phyloP scores from a whole-genome alignment of 139 green algal genomes.

The Diplosphaera chodatii region DNA sequence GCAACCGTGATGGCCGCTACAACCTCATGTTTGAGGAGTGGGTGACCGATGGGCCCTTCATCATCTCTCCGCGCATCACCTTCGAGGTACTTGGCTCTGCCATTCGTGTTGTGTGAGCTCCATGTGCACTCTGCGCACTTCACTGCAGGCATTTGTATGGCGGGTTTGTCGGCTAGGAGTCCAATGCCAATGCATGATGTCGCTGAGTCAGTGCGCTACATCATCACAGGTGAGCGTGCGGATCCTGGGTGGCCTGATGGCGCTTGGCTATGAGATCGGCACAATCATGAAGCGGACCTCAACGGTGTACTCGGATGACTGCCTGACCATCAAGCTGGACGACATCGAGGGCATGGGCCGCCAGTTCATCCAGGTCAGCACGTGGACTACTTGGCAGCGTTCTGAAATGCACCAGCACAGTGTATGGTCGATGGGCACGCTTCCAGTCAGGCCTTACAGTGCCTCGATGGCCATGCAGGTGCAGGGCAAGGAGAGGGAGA shows the following conservation, averaged over 20 bases:
- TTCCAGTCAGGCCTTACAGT: too few relatives aligned
- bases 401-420: too few relatives aligned
- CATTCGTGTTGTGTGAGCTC: too few relatives aligned
- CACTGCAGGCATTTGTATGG: too few relatives aligned
- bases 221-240: constrained; percentile 68
- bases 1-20: constrained; percentile 92
- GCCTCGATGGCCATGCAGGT: too few relatives aligned
- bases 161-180: too few relatives aligned
- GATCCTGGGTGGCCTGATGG: constrained; percentile 93
- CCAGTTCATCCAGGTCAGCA: constrained; percentile 59
- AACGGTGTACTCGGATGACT: constrained; percentile 26
- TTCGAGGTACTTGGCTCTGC: too few relatives aligned
- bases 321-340: constrained; percentile 77
- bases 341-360: constrained; percentile 65
- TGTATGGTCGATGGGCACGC: too few relatives aligned
- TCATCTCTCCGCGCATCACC: constrained; percentile 91
- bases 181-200: too few relatives aligned
- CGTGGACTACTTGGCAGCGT: too few relatives aligned
- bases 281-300: constrained; percentile 80
- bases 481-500: constrained; percentile 69
- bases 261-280: constrained; percentile 95
- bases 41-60: constrained; percentile 87
- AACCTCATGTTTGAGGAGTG: constrained; percentile 98
- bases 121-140: too few relatives aligned
- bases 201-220: too few relatives aligned